Base-by-base conservation (phyloP, 805 yeast genomes). In the Wickerhamomyces sydowiorum region DNA sequence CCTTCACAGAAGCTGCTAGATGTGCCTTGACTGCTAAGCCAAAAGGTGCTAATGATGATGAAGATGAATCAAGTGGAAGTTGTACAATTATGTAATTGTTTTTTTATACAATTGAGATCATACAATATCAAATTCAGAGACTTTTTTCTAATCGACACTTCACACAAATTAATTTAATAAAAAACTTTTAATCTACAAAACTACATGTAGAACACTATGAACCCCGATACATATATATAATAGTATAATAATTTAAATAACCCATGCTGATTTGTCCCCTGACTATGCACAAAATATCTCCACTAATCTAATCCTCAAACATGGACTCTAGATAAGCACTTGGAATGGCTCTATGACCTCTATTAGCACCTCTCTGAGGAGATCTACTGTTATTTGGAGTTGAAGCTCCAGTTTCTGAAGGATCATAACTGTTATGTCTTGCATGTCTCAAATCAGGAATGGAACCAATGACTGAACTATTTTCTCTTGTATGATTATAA, bases 1-100 rank as follows among this genome's bases (percentile, higher is more conserved):
- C 97, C 9, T 93, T 93, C 61, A 89, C 97, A 0, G 99, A 93
- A 66, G 99, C 98, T 35, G 96, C 98, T 7, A 81, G 99, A 62
- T 90, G 96, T 57, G 98, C 97, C 2, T 72, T 91, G 52, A 82
- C 86, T 48, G 96, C 96, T 13, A 86, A 79, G 58, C 86, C 95
- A 39, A 86, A 81, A 66, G 91, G 90, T 41, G 79, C 78, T 39
- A 67, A 68, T 47, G 75, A 72, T 42, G 73, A 70, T 41, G 57
- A 59, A 9, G 62, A 57, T n/a, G 61, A 59, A 7, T 45, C 49
- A 20, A 56, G 60, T 13, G 56, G 60, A 36, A 47, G 62, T 37
- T 71, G 75, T 60, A 56, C 58, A 25, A 61, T 70, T 50, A 68
- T 70, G 75, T 70, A 54, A 64, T 18, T n/a, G 14, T 22, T n/a